These are phyloP conservation scores for Malassezia obtusa DNA, from an alignment of 1,284 basidiomycete genomes.

Conservation along the genomic window DNA sequence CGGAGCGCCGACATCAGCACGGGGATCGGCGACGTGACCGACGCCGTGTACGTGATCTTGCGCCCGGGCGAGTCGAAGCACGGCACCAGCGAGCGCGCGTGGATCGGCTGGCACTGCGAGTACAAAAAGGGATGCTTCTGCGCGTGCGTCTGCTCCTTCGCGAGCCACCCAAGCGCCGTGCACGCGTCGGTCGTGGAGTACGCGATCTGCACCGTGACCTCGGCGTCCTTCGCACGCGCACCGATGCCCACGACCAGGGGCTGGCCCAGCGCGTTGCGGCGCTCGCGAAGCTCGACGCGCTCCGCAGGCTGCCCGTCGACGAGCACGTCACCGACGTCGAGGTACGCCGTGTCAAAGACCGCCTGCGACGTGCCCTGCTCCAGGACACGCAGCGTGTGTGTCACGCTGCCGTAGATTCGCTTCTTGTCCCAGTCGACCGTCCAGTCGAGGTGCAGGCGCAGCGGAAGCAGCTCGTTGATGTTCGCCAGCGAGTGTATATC, in stretches of 20 bases:
- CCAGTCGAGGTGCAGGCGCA: constrained; percentile 61
- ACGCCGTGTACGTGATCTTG: constrained; percentile 45
- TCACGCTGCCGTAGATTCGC: constrained; percentile 63
- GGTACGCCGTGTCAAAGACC: constrained; percentile 68
- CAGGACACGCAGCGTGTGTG: constrained; percentile 58
- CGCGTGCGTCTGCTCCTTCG: constrained; percentile 79
- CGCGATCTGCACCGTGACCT: constrained; percentile 27
- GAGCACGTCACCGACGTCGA: constrained; percentile 59
- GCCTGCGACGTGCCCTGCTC: constrained; percentile 59
- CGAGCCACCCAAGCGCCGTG: constrained; percentile 87
- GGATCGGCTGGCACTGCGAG: constrained; percentile 75
- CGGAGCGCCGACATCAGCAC: constrained; percentile 46
- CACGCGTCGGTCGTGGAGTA: constrained; percentile 63
- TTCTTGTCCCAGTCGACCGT: constrained; percentile 63
- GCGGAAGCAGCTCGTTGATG: constrained; percentile 31
- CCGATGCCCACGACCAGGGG: constrained; percentile 49
- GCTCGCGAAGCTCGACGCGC: constrained; percentile 53
- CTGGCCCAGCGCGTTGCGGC: constrained; percentile 49
- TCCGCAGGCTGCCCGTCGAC: constrained; percentile 52
- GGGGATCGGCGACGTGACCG: constrained; percentile 30
- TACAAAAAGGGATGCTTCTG: constrained; percentile 70
- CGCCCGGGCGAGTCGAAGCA: constrained; percentile 44
- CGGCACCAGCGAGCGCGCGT: constrained; percentile 29
- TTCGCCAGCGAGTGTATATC: constrained; percentile 41
- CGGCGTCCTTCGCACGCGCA: constrained; percentile 25